Evolutionary conservation across 129 eudicot species (phyloP), one percentile per base, ranked within the genome.

Genomic region (Chrysanthemum seticuspe): DNA sequence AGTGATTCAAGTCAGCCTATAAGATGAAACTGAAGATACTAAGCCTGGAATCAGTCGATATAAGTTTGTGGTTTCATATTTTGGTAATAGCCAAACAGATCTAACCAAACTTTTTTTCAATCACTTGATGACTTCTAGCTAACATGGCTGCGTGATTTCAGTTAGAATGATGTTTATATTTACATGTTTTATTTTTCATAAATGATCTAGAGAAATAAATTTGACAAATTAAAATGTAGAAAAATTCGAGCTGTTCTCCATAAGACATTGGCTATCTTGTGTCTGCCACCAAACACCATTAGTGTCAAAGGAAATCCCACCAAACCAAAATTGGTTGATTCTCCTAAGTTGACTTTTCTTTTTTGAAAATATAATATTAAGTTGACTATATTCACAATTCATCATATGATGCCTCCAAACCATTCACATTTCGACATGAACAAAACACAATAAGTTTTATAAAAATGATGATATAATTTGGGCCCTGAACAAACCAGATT

Each of bases 261-360:
- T 40, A 23, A 40, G 13, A 57, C 58, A 45, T 58, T 67, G 60
- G 55, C 51, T 47, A 58, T 47, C 34, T 23, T 62, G 44, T 76
- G 74, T 76, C 74, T 18, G 80, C 74, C 79, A 76, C 74, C 68
- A 59, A 76, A 47, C n/a, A 34, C 74, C 68, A 68, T 76, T 76
- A 40, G 45, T 67, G 57, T 48, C 72, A 4, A 76, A 57, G 74
- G 53, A 67, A 56, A 76, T 76, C 62, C 80, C 76, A 76, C 80
- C 48, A 12, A 76, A 76, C 51, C 12, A 67, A 66, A 64, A 54
- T 55, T 48, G 74, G 68, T 58, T 58, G 79, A 76, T 67, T 66
- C 79, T 57, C 67, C 61, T 16, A 67, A 76, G 74, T 76, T 76
- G 80, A 76, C 80, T 10, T 67, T 57, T 66, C 2, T 54, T 19